Conservation (phyloP, 139 green algal genomes). For the Coelastrella sp. region DNA sequence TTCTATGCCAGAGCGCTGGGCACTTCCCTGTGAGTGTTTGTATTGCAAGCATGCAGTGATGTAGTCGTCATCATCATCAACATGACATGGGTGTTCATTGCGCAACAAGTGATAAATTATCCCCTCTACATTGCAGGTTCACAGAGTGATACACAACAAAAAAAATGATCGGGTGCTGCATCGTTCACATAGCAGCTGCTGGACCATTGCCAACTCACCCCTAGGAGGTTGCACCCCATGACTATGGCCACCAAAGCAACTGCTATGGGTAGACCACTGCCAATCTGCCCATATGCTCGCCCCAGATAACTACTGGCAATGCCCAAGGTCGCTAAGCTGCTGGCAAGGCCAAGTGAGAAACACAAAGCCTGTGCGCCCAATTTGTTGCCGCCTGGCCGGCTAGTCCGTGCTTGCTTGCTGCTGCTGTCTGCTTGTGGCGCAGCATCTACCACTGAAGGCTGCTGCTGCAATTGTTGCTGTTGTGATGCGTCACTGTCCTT, state of each 20-base stretch:
- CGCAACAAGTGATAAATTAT: too few relatives aligned
- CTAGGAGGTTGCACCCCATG: conserved; percentile 97
- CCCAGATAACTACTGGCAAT: conserved; percentile 78
- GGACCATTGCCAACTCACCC: conserved; percentile 56
- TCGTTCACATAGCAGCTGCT: background rate
- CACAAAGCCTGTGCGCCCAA: conserved; percentile 55
- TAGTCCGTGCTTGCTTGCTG: background rate
- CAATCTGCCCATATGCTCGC: conserved; percentile 85
- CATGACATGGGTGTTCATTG: too few relatives aligned
- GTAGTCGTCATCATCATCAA: too few relatives aligned
- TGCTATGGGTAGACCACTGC: conserved; percentile 47
- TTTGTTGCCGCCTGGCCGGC: background rate
- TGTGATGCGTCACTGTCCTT: background rate
- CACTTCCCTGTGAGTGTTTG: too few relatives aligned
- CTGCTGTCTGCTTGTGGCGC: background rate
- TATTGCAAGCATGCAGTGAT: conserved; percentile 3
- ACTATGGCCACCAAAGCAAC: conserved; percentile 83
- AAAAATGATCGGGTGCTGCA: background rate
- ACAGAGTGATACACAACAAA: background rate
- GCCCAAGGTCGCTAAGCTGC: conserved; percentile 88
- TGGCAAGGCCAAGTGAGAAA: conserved; percentile 91
- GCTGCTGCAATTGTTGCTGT: conserved; percentile 16
- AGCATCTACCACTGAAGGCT: background rate
- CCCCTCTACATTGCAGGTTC: background rate
- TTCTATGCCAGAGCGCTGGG: too few relatives aligned